phyloP scores from a whole-genome alignment of 2,329 filamentous ascomycete species.

The Aspergillus ibericus region DNA sequence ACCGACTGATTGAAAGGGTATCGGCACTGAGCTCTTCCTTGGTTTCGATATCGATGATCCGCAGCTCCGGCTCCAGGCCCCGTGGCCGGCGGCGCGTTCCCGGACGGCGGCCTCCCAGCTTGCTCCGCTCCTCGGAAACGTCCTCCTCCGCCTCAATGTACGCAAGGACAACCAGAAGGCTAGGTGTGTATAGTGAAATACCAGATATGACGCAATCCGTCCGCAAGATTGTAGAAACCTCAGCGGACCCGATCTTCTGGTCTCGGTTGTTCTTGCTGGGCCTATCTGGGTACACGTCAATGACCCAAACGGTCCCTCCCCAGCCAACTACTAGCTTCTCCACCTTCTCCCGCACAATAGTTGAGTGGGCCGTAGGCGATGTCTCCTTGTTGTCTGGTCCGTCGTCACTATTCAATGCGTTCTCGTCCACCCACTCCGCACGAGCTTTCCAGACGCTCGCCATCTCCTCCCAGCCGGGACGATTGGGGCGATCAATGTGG shows the following conservation, averaged over 20 bases:
- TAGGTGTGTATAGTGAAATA: slow-evolving; percentile 93
- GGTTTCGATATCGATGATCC: slow-evolving; percentile 83
- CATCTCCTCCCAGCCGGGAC: slow-evolving; percentile 92
- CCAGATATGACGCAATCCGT: slow-evolving; percentile 98
- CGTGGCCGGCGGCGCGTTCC: slow-evolving; percentile 72
- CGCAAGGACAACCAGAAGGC: slow-evolving; percentile 84
- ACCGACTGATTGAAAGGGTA: slow-evolving; percentile 79
- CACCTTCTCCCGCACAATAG: slow-evolving; percentile 41
- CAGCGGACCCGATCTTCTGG: slow-evolving; percentile 73
- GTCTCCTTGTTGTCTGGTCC: slow-evolving; percentile 47
- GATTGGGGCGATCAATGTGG: slow-evolving; percentile 84
- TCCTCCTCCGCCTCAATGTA: slow-evolving; percentile 76
- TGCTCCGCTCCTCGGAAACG: slow-evolving; percentile 55
- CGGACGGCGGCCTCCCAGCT: slow-evolving; percentile 51
- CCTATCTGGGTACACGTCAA: slow-evolving; percentile 79
- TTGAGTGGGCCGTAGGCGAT: slow-evolving; percentile 39
- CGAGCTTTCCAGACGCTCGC: slow-evolving; percentile 91
- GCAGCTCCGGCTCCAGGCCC: slow-evolving; percentile 81
- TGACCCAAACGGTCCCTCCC: slow-evolving; percentile 94
- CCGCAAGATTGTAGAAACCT: slow-evolving; percentile 91
- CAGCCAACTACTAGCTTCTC: slow-evolving; percentile 91
- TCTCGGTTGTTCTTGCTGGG: slow-evolving; percentile 68
- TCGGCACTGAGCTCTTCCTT: slow-evolving; percentile 84
- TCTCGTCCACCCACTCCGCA: slow-evolving; percentile 89
- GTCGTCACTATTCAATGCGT: slow-evolving; percentile 72